These are phyloP conservation scores for Leptographium procerum DNA, from an alignment of 2,329 filamentous ascomycete genomes.

Conservation along the genomic window DNA sequence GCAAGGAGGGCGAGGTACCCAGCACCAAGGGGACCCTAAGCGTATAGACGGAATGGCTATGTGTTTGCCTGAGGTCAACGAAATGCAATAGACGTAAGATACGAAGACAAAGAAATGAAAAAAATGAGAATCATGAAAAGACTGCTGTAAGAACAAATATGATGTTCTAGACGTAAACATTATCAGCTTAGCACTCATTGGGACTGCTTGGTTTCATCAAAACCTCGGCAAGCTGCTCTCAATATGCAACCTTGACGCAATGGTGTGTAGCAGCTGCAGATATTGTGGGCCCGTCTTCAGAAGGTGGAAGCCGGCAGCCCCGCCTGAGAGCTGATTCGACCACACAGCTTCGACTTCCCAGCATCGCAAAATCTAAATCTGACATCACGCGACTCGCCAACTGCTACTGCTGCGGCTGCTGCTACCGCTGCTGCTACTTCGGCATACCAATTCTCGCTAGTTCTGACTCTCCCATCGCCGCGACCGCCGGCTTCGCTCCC, in stretches of 20 bases:
- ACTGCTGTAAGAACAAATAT: no score
- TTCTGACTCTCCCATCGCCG: neutral
- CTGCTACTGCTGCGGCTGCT: no score
- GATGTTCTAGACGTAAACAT: no score
- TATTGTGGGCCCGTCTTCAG: no score
- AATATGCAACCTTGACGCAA: no score
- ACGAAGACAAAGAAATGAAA: neutral
- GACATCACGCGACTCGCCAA: neutral
- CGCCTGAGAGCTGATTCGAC: neutral
- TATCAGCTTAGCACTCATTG: no score
- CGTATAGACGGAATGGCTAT: no score
- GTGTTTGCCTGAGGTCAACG: neutral
- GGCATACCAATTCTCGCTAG: neutral
- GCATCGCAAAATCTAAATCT: neutral
- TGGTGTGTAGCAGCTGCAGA: neutral
- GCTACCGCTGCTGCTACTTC: no score
- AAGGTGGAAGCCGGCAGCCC: neutral
- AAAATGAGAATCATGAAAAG: neutral
- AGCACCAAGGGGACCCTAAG: constrained; percentile 90
- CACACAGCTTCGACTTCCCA: neutral
- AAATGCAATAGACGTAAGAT: neutral
- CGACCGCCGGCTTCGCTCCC: neutral
- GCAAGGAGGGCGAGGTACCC: constrained; percentile 82
- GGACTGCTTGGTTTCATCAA: no score
- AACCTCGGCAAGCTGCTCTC: no score